Evolutionary conservation across 371 early-diverging fungal species (phyloP), one percentile per base, ranked within the genome.

Genomic region (Mortierella sp.): DNA sequence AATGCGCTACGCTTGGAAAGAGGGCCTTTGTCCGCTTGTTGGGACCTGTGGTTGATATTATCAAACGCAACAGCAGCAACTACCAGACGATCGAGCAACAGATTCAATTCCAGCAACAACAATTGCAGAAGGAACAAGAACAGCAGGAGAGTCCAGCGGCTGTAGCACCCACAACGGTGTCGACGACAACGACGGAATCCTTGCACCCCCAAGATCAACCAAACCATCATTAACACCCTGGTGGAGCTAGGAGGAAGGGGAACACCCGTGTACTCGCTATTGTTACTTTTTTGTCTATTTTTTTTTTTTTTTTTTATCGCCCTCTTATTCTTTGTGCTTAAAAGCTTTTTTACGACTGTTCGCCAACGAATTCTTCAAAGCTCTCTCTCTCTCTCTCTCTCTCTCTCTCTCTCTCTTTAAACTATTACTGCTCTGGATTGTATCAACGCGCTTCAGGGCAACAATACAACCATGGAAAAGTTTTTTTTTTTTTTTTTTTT

Each of bases 11-110:
- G 5, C 84, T 98, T 56, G 94, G 94, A 67, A 96, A 95, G 83
- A 90, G 92, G 63, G 96, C 97, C 11, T 98, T 98, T 81, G 93
- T 92, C 46, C 90, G 99, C 44, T 84, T 98, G 57, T 86, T 98
- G 7, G 98, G 99, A 7, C 97, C 98, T 18, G 92, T 96, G 44
- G 91, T 95, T 72, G 96, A 96, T 77, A 95, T 96, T 64, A 86
- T 98, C 70, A 92, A 95, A 81, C 89, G 98, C 61, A 96, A 97
- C 81, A 90, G 93, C 25, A 90, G 85, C 68, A 94, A 94, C 81
- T 96, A 97, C 80, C 80, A 80, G 25, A 82, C 80, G 3, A 80
- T 82, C 60, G 81, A 80, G 23, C 83, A 80, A 44, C 75, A 73
- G 57, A 71, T 80, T 57, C 82, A 80, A 47, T 73, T 75, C 47